Conservation (phyloP, 1,284 basidiomycete genomes). For the Phylloboletellus chloephorus region DNA sequence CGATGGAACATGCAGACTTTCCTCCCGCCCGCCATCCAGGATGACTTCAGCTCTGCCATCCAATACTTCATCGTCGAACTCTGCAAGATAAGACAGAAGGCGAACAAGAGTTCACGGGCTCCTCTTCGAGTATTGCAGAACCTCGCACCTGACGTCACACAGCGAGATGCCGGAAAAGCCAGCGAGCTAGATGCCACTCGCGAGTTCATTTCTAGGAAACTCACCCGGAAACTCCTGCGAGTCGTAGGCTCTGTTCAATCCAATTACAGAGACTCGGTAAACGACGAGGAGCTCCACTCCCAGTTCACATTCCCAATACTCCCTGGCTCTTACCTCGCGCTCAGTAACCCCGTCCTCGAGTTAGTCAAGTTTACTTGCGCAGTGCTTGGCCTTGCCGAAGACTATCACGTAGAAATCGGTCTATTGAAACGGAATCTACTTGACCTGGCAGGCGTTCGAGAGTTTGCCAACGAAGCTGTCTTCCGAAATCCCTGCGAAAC, state of each 20-base stretch:
- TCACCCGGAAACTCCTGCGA: constrained; percentile 81
- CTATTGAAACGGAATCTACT: constrained; percentile 86
- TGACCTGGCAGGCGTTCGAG: constrained; percentile 82
- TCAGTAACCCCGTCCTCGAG: constrained; percentile 80
- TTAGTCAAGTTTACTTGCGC: constrained; percentile 89
- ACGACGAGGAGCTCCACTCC: constrained; percentile 53
- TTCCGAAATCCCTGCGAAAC: constrained; percentile 95
- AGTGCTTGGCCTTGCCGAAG: constrained; percentile 72
- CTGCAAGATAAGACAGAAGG: constrained; percentile 71
- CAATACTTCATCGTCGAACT: constrained; percentile 86
- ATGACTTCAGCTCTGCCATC: constrained; percentile 70
- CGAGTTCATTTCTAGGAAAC: constrained; percentile 73
- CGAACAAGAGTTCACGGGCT: constrained; percentile 53
- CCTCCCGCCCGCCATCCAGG: constrained; percentile 80
- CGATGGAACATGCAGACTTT: constrained; percentile 94
- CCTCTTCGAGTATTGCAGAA: constrained; percentile 77
- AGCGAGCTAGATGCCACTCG: constrained; percentile 66
- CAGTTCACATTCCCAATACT: constrained; percentile 80
- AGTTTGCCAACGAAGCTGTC: constrained; percentile 79
- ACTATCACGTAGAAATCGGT: constrained; percentile 81
- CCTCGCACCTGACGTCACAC: constrained; percentile 57
- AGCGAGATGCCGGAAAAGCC: constrained; percentile 61
- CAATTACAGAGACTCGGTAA: constrained; percentile 56
- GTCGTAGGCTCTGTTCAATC: constrained; percentile 66
- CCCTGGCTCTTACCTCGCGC: constrained; percentile 78